Percentiles rank a stretch among this genome's conserved stretches.
phyloP scores from a whole-genome alignment of 139 green algal genomes.

The Closterium sp. region DNA sequence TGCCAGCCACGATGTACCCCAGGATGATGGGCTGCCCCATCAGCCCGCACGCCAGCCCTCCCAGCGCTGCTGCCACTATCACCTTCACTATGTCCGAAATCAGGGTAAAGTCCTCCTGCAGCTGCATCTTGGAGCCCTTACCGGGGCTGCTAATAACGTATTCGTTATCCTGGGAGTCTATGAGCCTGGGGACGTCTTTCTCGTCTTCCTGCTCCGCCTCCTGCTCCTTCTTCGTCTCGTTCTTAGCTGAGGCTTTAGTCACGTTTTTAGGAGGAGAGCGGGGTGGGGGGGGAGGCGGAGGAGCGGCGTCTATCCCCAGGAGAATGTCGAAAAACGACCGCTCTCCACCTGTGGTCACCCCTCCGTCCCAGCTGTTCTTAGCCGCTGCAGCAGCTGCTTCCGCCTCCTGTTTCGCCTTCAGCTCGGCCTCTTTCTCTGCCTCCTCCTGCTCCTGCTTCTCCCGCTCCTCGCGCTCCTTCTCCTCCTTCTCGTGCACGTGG shows the following conservation, averaged over 20 bases:
- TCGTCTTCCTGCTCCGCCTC: background rate
- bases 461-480: background rate
- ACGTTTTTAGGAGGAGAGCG: background rate
- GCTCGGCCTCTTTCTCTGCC: background rate
- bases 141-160: slow-evolving; percentile 91
- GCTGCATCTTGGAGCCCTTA: slow-evolving; percentile 69
- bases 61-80: slow-evolving; percentile 58
- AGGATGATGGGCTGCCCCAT: slow-evolving; percentile 74
- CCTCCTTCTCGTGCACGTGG: slow-evolving; percentile 8
- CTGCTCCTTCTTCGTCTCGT: background rate
- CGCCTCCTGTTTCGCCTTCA: background rate
- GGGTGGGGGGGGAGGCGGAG: background rate
- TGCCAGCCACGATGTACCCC: slow-evolving; percentile 90
- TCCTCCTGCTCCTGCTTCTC: background rate
- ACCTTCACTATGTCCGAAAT: slow-evolving; percentile 77
- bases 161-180: slow-evolving; percentile 94
- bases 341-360: background rate
- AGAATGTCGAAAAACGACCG: no score
- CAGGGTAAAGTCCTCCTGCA: slow-evolving; percentile 86
- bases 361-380: background rate
- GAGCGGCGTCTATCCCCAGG: no score
- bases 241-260: no score
- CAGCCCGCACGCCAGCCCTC: slow-evolving; percentile 71
- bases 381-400: background rate
- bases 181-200: slow-evolving; percentile 84